A percentile compares a stretch with the other conserved stretches of the same genome.
phyloP scores from a whole-genome alignment of 768 basidiomycete genomes.

The Pleurotus citrinopileatus region DNA sequence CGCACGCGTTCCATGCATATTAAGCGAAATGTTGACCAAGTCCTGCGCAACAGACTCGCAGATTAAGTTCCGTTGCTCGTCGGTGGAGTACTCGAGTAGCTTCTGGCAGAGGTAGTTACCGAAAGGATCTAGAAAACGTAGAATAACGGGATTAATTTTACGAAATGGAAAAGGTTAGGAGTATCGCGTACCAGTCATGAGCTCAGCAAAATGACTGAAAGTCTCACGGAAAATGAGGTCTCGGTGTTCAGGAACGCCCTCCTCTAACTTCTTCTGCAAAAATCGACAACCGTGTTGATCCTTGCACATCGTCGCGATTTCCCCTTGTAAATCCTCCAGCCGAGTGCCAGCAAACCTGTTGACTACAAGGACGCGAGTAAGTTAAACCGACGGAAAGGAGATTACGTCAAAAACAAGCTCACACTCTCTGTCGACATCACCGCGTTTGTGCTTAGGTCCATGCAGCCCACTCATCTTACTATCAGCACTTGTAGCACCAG shows the following conservation, averaged over 20 bases:
- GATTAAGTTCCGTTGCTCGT: slow-evolving; percentile 94
- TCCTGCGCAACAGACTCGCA: slow-evolving; percentile 98
- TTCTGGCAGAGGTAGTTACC: slow-evolving; percentile 99
- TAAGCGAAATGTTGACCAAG: slow-evolving; percentile 95
- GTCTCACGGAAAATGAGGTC: slow-evolving; percentile 99
- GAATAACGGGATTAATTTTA: slow-evolving; percentile 9
- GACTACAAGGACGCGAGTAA: slow-evolving; percentile 48
- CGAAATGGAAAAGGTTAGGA: background rate
- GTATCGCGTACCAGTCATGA: slow-evolving; percentile 84
- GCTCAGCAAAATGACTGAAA: slow-evolving; percentile 93
- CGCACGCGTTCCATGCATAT: slow-evolving; percentile 99
- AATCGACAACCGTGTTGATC: slow-evolving; percentile 99
- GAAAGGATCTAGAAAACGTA: slow-evolving; percentile 77
- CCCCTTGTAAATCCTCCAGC: slow-evolving; percentile 92
- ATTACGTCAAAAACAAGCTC: slow-evolving; percentile 16
- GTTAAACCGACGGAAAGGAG: background rate
- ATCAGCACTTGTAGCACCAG: slow-evolving; percentile 47
- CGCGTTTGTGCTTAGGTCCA: slow-evolving; percentile 92
- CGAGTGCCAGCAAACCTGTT: slow-evolving; percentile 97
- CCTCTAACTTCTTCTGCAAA: slow-evolving; percentile 98
- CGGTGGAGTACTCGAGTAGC: slow-evolving; percentile 92
- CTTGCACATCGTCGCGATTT: slow-evolving; percentile 93
- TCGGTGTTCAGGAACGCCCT: slow-evolving; percentile 91
- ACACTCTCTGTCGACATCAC: slow-evolving; percentile 90
- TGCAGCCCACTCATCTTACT: slow-evolving; percentile 88